Conservation (phyloP, 78 protist species). For the slime mould (Dictyostelium discoideum) region DNA sequence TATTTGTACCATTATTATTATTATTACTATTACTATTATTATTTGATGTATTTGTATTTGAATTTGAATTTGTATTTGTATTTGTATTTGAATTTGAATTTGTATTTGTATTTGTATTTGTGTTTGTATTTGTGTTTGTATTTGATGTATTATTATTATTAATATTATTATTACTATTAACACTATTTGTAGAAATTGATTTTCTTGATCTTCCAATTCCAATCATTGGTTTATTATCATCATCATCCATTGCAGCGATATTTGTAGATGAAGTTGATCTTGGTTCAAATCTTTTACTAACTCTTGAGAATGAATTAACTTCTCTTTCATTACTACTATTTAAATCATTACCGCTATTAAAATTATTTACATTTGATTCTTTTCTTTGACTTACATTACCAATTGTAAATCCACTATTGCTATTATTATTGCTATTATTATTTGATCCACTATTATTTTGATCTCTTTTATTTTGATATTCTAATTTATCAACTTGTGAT, state of each 20-base stretch:
- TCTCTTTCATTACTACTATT: slow-evolving; percentile 2
- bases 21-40: neutral
- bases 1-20: neutral
- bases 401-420: neutral
- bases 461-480: slow-evolving; percentile 52
- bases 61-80: too few relatives aligned
- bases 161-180: too few relatives aligned
- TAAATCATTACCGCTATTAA: slow-evolving; percentile 1
- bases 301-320: slow-evolving; percentile 22
- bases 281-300: slow-evolving; percentile 25
- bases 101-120: too few relatives aligned
- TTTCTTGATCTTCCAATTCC: slow-evolving; percentile 69
- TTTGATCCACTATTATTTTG: neutral
- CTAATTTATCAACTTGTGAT: slow-evolving; percentile 63
- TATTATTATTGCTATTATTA: neutral
- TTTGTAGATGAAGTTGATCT: neutral
- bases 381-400: neutral
- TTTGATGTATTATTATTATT: neutral
- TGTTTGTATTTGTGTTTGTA: too few relatives aligned
- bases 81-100: neutral
- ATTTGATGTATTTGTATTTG: neutral
- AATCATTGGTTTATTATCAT: slow-evolving; percentile 22
- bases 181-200: neutral
- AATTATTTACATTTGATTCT: neutral
- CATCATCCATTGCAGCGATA: neutral